Evolutionary conservation across 1,284 basidiomycete species (phyloP), one percentile per base, ranked within the genome.

Genomic region (Leccinum glutinopallens): DNA sequence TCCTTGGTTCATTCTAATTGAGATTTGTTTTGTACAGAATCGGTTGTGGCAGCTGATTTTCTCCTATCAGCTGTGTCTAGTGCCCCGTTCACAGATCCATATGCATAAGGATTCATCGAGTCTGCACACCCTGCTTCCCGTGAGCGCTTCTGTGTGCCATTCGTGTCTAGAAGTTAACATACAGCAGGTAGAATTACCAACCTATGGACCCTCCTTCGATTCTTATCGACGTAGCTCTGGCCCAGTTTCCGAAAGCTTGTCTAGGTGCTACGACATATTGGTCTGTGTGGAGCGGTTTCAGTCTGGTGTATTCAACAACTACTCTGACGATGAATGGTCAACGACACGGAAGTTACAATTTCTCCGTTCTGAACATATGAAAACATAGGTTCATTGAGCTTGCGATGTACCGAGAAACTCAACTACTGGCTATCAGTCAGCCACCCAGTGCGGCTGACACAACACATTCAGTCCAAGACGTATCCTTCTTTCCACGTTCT

Each of bases 111-210:
- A 22, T 70, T 70, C 37, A 35, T 79, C 63, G 49, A 72, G 22
- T 66, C 65, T 1, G 78, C 72, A 3, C 65, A 78, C 61, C 4
- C 63, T 68, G 53, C 78, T 78, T 59, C 73, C 77, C 0, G 71
- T 76, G 60, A 61, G 74, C 6, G 10, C 10, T 22, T 19, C 46
- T 22, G 10, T 19, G 5, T 19, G 19, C 10, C 10, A 49, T 19
- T 49, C 46, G 9, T 22, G 19, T 22, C 46, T 7, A 49, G 12
- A 49, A 12, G 10, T n/a, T 49, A 6, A 49, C 46, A 22, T 19
- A 5, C 10, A 12, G 5, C 5, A 49, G 19, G n/a, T 12, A 49
- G 5, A 49, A 12, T 49, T 12, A 19, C 5, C 10, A 7, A 19
- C 5, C 6, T 19, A 46, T 46, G 10, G 9, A n/a, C 41, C 41